Conservation (phyloP, 1,139 yeast species). For the Hyphopichia wangnamkhiaoensis region DNA sequence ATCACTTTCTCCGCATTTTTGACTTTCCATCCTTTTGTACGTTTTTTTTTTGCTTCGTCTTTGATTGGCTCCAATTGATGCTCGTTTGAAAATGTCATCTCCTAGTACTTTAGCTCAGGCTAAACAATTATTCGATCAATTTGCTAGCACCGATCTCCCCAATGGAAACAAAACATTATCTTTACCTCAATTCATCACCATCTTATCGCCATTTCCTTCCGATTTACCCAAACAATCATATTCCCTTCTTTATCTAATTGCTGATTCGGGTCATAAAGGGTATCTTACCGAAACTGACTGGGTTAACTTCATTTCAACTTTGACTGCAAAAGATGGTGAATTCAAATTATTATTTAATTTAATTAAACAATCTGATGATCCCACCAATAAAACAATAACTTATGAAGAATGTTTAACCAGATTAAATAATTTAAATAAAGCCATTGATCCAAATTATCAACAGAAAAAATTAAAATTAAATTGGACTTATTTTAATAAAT, state of each 20-base stretch:
- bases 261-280: slow-evolving; percentile 66
- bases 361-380: slow-evolving; percentile 36
- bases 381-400: slow-evolving; percentile 22
- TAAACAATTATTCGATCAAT: slow-evolving; percentile 42
- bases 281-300: slow-evolving; percentile 61
- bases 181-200: slow-evolving; percentile 39
- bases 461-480: slow-evolving; percentile 45
- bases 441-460: slow-evolving; percentile 45
- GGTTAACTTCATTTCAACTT: slow-evolving; percentile 54
- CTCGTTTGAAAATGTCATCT: too few relatives aligned
- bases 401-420: slow-evolving; percentile 43
- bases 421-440: slow-evolving; percentile 40
- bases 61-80: too few relatives aligned
- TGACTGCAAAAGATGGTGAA: slow-evolving; percentile 59
- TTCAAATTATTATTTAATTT: slow-evolving; percentile 57
- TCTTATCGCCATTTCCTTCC: slow-evolving; percentile 44
- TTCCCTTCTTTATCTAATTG: slow-evolving; percentile 59
- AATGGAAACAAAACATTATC: slow-evolving; percentile 27
- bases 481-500: slow-evolving; percentile 46
- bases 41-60: background rate
- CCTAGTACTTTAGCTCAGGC: slow-evolving; percentile 17
- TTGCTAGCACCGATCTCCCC: slow-evolving; percentile 28
- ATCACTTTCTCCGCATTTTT: too few relatives aligned
- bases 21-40: background rate
- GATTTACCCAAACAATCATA: slow-evolving; percentile 44